Conservation (phyloP, 805 yeast genomes). For the Schwanniomyces sp. region DNA sequence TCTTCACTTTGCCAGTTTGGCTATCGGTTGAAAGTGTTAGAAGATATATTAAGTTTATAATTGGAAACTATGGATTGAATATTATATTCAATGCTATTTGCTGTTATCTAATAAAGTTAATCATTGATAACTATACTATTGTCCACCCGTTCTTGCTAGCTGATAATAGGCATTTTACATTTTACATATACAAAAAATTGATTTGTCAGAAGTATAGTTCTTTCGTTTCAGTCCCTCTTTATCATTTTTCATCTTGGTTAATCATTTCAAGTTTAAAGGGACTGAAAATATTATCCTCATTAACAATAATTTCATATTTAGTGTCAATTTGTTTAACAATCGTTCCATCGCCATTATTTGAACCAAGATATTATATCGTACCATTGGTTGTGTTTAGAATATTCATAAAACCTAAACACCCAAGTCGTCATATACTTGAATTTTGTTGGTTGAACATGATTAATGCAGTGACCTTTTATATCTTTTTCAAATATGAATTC, state of each 20-base stretch:
- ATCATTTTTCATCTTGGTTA: constrained; percentile 58
- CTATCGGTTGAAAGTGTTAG: constrained; percentile 41
- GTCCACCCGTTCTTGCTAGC: constrained; percentile 90
- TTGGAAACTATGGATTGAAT: constrained; percentile 20
- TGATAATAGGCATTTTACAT: constrained; percentile 91
- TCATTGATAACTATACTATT: constrained; percentile 61
- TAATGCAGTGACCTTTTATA: constrained; percentile 48
- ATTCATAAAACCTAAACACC: constrained; percentile 23
- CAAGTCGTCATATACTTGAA: constrained; percentile 49
- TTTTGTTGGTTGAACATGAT: constrained; percentile 60
- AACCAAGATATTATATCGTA: constrained; percentile 87
- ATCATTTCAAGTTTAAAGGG: constrained; percentile 16
- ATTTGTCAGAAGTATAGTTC: constrained; percentile 51
- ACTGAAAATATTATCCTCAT: constrained; percentile 17
- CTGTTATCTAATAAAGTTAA: constrained; percentile 35
- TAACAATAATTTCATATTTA: constrained; percentile 51
- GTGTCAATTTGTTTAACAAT: constrained; percentile 59
- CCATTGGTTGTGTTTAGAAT: constrained; percentile 79
- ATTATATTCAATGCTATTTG: constrained; percentile 12
- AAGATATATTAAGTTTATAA: constrained; percentile 35
- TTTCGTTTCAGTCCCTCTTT: constrained; percentile 58
- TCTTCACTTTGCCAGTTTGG: constrained; percentile 80
- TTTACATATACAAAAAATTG: constrained; percentile 75
- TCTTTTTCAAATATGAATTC: constrained; percentile 66
- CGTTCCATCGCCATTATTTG: constrained; percentile 89